Percentiles rank a stretch among this genome's conserved stretches.
phyloP scores from a whole-genome alignment of 805 yeast species.

The Kodamaea jinghongensis region DNA sequence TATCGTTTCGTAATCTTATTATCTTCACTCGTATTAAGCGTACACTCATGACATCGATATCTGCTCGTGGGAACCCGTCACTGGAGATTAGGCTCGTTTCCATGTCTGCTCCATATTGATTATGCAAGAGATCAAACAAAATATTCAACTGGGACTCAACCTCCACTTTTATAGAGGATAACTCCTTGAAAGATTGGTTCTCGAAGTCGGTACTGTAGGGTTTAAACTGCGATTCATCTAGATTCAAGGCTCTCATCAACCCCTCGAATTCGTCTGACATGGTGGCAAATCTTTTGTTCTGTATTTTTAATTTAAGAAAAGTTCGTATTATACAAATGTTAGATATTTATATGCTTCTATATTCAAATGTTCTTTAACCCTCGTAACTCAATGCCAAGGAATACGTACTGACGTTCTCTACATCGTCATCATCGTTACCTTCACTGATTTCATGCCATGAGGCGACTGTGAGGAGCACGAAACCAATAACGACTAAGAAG shows the following conservation, averaged over 20 bases:
- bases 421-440: conserved; percentile 45
- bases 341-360: background rate
- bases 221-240: conserved; percentile 22
- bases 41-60: conserved; percentile 71
- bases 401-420: conserved; percentile 39
- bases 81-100: conserved; percentile 56
- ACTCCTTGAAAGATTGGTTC: conserved; percentile 16
- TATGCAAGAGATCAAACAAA: conserved; percentile 42
- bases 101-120: conserved; percentile 55
- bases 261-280: conserved; percentile 21
- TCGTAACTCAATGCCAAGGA: conserved; percentile 39
- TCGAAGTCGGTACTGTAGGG: conserved; percentile 19
- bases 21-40: conserved; percentile 62
- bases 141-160: conserved; percentile 35
- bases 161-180: conserved; percentile 29
- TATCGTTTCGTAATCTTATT: conserved; percentile 69
- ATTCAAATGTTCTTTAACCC: conserved; percentile 6
- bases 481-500: conserved; percentile 64
- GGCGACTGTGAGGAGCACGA: conserved; percentile 59
- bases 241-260: conserved; percentile 26
- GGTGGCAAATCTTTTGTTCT: background rate
- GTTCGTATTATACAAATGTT: background rate
- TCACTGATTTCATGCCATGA: conserved; percentile 64
- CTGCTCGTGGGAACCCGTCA: conserved; percentile 86
- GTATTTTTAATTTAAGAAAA: background rate